Evolutionary conservation across 2,329 filamentous ascomycete species (phyloP), one percentile per base, ranked within the genome.

Genomic region (Fusarium succisae): DNA sequence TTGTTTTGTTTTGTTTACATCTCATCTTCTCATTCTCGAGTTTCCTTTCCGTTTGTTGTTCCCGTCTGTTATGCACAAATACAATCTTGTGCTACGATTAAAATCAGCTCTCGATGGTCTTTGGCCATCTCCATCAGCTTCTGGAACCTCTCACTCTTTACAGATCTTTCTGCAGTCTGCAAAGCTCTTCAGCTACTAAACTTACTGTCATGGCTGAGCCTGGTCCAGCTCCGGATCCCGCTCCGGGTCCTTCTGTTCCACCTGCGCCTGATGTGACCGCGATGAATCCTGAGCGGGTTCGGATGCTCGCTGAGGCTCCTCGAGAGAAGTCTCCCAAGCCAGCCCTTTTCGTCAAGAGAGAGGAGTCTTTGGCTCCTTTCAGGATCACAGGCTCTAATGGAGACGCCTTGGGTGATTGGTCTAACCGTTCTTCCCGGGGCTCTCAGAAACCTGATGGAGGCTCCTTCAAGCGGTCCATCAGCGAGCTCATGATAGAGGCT

Each of bases 221-320:
- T 26, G 17, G 17, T 5, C 38, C 38, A 6, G 38, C 45, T 17
- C 39, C 57, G 28, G n/a, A 10, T n/a, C 26, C 48, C 35, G 48
- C 26, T 30, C 13, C 43, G 24, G 53, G 32, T 38, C 20, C 45
- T 32, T 53, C n/a, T 38, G 20, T 65, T 57, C 48, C 63, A 28
- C 66, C 59, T 7, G 55, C 51, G 5, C 35, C 47, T 37, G 60
- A 63, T 20, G 61, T 70, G 47, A 65, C 72, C 50, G 51, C 28
- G 20, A 78, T 80, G 74, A 80, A 80, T 50, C 80, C 79, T 37
- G 77, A 79, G 63, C 76, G 79, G 20, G 73, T 53, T 12, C 59
- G 54, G 48, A 79, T 79, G 78, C 72, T 80, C 39, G 44, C 66
- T 15, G 56, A 73, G 15, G 70, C 55, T 45, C 70, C 72, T 18